Base-by-base conservation (phyloP, 2,329 filamentous ascomycete genomes). In the Bertia moriformis region DNA sequence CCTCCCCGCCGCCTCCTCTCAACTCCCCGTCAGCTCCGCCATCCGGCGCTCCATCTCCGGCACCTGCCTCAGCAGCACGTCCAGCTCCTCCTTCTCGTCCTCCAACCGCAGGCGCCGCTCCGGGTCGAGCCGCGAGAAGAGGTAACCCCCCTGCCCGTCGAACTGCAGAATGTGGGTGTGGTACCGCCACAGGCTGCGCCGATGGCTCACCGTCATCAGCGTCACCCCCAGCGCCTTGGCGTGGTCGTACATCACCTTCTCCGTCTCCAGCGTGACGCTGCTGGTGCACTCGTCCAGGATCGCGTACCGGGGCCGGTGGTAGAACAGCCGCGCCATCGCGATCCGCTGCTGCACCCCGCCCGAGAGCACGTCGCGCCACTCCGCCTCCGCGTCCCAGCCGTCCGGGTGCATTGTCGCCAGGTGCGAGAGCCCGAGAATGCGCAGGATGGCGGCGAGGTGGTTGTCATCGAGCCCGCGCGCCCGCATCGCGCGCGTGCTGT, bases 221-320 rank as follows among this genome's bases (percentile, higher is more conserved):
- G 91, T 96, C 50, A 95, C 91, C 3, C 85, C 87, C 14, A 95
- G 62, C 14, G 73, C 69, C 67, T 98, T 96, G 38, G 91, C 91
- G 41, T 86, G 88, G 49, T 95, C 89, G 58, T 98, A 98, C 87
- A 98, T 96, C 54, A 86, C 72, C 55, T 86, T 83, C 54, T 98
- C 91, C 43, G 88, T 87, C 49, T 96, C 89, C 19, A 95, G 70
- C 14, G 93, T 95, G n/a, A 98, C 86, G 39, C 78, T 86, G 41
- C 81, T 88, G 4, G 91, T 98, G 59, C 91, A 98, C 62, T 98
- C 91, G 56, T 98, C 91, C 24, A 98, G 67, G 48, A 98, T 98
- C 10, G 91, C 91, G 57, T 94, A 96, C 49, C 83, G 80, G 0
- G 89, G 89, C 10, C 77, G 71, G 60, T 95, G 89, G 60, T 96